These are phyloP conservation scores for Microdochium nivale DNA, from an alignment of 2,329 filamentous ascomycete species.

Conservation along the genomic window DNA sequence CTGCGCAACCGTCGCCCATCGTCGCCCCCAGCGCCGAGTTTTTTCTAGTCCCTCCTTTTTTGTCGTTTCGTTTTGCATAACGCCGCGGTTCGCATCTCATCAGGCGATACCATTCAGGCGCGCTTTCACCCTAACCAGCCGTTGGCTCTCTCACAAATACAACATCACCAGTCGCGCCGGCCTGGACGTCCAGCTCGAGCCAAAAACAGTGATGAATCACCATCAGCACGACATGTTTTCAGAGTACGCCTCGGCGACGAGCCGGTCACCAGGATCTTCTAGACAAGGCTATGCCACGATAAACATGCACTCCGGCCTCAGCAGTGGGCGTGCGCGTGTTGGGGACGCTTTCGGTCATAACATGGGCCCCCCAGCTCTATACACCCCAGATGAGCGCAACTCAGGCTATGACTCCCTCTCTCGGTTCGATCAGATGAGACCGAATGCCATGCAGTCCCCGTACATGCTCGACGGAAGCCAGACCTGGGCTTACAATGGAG, in stretches of 20 bases:
- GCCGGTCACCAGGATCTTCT: constrained; percentile 67
- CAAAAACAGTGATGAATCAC: constrained; percentile 31
- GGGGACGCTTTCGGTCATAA: constrained; percentile 64
- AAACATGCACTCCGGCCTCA: constrained; percentile 39
- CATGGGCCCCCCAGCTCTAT: constrained; percentile 53
- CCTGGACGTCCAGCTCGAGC: not conserved
- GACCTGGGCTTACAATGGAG: constrained; percentile 66
- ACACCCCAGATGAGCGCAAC: constrained; percentile 59
- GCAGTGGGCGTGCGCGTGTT: constrained; percentile 63
- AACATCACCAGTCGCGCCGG: not conserved
- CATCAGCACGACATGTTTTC: constrained; percentile 64
- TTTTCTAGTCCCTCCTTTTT: too few relatives aligned
- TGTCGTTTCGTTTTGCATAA: too few relatives aligned
- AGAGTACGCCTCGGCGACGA: constrained; percentile 51
- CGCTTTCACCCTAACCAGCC: too few relatives aligned
- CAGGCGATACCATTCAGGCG: too few relatives aligned
- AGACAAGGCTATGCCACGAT: constrained; percentile 51
- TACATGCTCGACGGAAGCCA: constrained; percentile 62
- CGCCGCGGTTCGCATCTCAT: too few relatives aligned
- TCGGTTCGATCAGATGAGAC: constrained; percentile 28
- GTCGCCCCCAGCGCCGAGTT: too few relatives aligned
- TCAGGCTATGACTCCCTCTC: constrained; percentile 47
- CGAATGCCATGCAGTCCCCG: constrained; percentile 27
- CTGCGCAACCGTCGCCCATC: too few relatives aligned
- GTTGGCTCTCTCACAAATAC: not conserved